A percentile compares a stretch with the other conserved stretches of the same genome.
Conservation (phyloP, 352 stramenopile genomes). For the Globisporangium viniferum region DNA sequence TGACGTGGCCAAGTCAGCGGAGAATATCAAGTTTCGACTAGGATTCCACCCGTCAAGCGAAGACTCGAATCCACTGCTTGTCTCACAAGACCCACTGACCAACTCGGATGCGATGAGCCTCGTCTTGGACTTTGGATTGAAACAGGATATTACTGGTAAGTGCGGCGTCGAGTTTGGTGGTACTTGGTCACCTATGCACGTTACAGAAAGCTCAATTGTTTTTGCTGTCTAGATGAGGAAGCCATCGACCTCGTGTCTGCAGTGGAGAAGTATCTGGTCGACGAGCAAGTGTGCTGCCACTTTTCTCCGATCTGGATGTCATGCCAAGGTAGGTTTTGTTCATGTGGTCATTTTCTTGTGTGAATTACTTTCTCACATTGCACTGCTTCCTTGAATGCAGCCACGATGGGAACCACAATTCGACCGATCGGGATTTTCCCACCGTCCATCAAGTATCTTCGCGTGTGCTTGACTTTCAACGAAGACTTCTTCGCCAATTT, state of each 20-base stretch:
- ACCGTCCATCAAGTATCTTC: slow-evolving; percentile 30
- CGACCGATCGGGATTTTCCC: slow-evolving; percentile 7
- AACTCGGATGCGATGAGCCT: slow-evolving; percentile 24
- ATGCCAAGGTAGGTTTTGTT: slow-evolving; percentile 33
- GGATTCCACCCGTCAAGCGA: slow-evolving; percentile 26
- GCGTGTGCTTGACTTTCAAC: slow-evolving; percentile 33
- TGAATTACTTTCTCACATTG: background rate
- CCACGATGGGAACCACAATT: slow-evolving; percentile 12
- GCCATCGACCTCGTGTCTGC: slow-evolving; percentile 45
- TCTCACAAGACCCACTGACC: slow-evolving; percentile 9
- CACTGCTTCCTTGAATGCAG: slow-evolving; percentile 8
- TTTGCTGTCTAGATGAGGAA: slow-evolving; percentile 37
- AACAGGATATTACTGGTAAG: slow-evolving; percentile 30
- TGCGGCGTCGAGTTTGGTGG: background rate
- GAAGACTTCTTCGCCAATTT: slow-evolving; percentile 36
- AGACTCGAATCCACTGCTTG: background rate
- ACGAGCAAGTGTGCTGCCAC: slow-evolving; percentile 34
- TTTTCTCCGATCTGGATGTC: slow-evolving; percentile 32
- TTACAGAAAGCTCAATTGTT: background rate
- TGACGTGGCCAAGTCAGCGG: background rate
- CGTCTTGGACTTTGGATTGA: slow-evolving; percentile 30
- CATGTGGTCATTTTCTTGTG: background rate
- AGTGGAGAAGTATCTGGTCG: slow-evolving; percentile 35
- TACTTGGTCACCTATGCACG: background rate
- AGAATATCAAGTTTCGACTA: slow-evolving; percentile 41